Evolutionary conservation across 495 filamentous ascomycete genomes (phyloP), one percentile per base, ranked within the genome.

Genomic region (Aspergillus taichungensis): DNA sequence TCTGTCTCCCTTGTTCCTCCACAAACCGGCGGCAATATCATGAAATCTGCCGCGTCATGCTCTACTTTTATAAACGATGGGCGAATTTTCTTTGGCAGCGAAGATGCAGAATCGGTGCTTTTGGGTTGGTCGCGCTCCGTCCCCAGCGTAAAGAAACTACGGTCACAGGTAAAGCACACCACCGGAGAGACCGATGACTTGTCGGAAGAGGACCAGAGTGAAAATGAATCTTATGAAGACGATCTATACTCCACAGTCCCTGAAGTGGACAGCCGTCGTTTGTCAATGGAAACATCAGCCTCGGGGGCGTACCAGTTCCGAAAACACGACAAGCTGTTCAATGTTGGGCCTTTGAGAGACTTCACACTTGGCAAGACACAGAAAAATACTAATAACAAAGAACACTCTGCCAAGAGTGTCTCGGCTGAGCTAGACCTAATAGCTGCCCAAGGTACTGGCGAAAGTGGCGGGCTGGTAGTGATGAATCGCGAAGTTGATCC

Each of bases 21-120:
- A 36, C 76, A 84, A 34, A 57, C 74, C 1, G 84, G 84, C 13
- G 82, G 80, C 3, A 51, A 62, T 37, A 46, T 86, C 9, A 62
- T 94, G 46, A 73, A 73, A 24, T 76, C 77, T 30, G 67, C 75
- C 27, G 78, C 83, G n/a, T 82, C 85, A 4, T 87, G 83, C 36
- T 73, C 85, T 1, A 74, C 79, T 29, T 72, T 73, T 29, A 59
- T 97, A 9, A 80, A 80, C 1, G 73, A 77, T 43, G 80, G 80
- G n/a, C 77, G 71, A 40, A 55, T 97, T 30, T 97, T 99, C 57
- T 61, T 94, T 11, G 92, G 91, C 1, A 88, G 85, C 52, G 85
- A 91, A 57, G 77, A 84, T 41, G 76, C 79, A n/a, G 85, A 95
- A 53, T 92, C 92, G 0, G 52, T 86, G 6, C 68, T 99, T 30